Evolutionary conservation across 1,139 yeast genomes (phyloP).

Genomic region (Lodderomyces theae): DNA sequence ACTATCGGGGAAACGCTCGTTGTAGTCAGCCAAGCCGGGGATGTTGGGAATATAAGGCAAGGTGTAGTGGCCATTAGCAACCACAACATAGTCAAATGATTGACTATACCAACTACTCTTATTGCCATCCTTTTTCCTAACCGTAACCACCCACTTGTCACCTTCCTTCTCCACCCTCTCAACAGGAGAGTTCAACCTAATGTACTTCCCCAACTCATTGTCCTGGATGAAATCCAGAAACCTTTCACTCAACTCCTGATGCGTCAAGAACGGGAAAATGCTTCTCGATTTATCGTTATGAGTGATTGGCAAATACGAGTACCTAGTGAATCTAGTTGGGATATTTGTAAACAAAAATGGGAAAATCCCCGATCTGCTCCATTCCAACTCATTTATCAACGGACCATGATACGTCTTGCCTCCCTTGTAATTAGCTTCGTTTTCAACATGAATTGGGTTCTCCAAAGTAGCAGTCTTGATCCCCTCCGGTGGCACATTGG

Average conservation of each 20-base stretch:
- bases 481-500: slow-evolving; percentile 18
- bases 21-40: slow-evolving; percentile 53
- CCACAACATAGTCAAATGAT: slow-evolving; percentile 48
- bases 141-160: slow-evolving; percentile 45
- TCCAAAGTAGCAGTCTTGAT: slow-evolving; percentile 16
- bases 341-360: slow-evolving; percentile 46
- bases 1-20: slow-evolving; percentile 39
- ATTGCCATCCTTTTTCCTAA: slow-evolving; percentile 21
- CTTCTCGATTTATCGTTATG: slow-evolving; percentile 21
- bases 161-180: slow-evolving; percentile 32
- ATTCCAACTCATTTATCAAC: slow-evolving; percentile 24
- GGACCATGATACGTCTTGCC: neutral
- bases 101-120: slow-evolving; percentile 38
- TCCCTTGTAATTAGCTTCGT: slow-evolving; percentile 7
- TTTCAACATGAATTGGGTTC: slow-evolving; percentile 17
- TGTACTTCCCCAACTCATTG: slow-evolving; percentile 29
- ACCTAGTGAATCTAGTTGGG: slow-evolving; percentile 42
- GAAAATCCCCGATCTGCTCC: slow-evolving; percentile 44
- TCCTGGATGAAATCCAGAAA: slow-evolving; percentile 27
- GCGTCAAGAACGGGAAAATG: slow-evolving; percentile 43
- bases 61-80: slow-evolving; percentile 56
- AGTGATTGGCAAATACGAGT: slow-evolving; percentile 34
- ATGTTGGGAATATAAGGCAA: slow-evolving; percentile 49
- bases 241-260: slow-evolving; percentile 33
- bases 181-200: slow-evolving; percentile 39